phyloP scores from a whole-genome alignment of 768 basidiomycete species.

The Ephemerocybe angulata region DNA sequence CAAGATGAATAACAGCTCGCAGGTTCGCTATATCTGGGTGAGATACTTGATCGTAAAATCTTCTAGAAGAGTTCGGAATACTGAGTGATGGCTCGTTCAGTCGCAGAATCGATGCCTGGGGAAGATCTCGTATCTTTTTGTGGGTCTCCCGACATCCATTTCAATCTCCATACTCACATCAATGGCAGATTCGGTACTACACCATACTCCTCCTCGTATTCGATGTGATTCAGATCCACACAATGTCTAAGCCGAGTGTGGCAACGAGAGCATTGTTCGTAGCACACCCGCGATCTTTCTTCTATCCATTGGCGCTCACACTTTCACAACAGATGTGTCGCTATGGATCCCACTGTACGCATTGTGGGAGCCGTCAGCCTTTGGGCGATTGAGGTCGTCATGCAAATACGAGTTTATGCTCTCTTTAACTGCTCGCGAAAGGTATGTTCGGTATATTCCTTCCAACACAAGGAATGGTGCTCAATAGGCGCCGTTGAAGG shows the following conservation, averaged over 20 bases:
- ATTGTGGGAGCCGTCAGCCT: slow-evolving; percentile 41
- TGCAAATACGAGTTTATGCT: slow-evolving; percentile 46
- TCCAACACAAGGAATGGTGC: neutral
- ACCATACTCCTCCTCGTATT: slow-evolving; percentile 42
- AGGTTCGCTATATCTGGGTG: neutral
- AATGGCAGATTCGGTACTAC: slow-evolving; percentile 42
- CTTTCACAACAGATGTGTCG: slow-evolving; percentile 35
- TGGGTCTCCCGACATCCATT: neutral
- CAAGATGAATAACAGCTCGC: neutral
- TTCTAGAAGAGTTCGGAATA: neutral
- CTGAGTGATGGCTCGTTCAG: neutral
- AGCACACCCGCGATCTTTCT: neutral
- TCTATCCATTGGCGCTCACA: neutral
- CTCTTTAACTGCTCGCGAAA: slow-evolving; percentile 37
- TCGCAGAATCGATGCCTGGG: neutral
- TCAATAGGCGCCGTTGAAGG: slow-evolving; percentile 16
- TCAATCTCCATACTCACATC: neutral
- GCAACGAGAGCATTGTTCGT: neutral
- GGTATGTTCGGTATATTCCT: slow-evolving; percentile 16
- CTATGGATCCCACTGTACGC: slow-evolving; percentile 40
- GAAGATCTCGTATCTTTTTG: neutral
- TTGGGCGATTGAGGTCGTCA: slow-evolving; percentile 49
- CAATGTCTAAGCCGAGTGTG: slow-evolving; percentile 28
- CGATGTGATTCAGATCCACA: slow-evolving; percentile 43
- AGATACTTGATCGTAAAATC: neutral